These are phyloP conservation scores for Boletales sp. DNA, from an alignment of 768 basidiomycete genomes.

Conservation along the genomic window DNA sequence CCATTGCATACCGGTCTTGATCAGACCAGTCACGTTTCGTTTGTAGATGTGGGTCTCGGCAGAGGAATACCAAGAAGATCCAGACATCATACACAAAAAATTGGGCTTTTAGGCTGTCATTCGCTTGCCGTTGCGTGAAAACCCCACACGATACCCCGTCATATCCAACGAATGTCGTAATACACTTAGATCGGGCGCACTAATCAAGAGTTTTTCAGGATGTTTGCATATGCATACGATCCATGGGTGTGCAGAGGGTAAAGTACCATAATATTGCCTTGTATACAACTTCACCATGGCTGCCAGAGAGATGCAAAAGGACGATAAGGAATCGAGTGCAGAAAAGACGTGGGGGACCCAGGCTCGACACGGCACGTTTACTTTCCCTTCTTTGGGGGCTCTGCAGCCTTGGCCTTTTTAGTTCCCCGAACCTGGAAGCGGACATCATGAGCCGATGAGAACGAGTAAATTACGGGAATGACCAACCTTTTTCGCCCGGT, in stretches of 20 bases:
- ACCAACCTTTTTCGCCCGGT: conserved; percentile 96
- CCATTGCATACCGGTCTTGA: not conserved
- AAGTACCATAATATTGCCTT: conserved; percentile 40
- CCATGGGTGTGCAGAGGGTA: conserved; percentile 20
- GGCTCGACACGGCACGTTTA: conserved; percentile 41
- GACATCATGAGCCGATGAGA: conserved; percentile 13
- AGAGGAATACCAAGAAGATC: conserved; percentile 99
- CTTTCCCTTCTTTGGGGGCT: conserved; percentile 90
- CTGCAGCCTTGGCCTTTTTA: conserved; percentile 91
- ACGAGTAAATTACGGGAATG: not conserved
- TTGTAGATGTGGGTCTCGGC: conserved; percentile 98
- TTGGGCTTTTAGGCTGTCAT: conserved; percentile 59
- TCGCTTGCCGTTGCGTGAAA: conserved; percentile 11
- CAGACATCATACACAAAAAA: conserved; percentile 97
- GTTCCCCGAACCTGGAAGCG: conserved; percentile 80
- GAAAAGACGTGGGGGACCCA: conserved; percentile 13
- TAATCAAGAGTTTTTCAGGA: conserved; percentile 21
- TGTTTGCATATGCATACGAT: conserved; percentile 26
- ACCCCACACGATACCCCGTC: conserved; percentile 32
- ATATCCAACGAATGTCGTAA: conserved; percentile 31
- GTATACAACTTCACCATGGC: conserved; percentile 37
- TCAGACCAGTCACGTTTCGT: conserved; percentile 7
- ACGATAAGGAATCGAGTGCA: conserved; percentile 20
- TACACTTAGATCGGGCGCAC: conserved; percentile 25
- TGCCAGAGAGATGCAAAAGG: conserved; percentile 35